Evolutionary conservation across 2,329 filamentous ascomycete species (phyloP).

Genomic region (Kalaharituber pfeilii): DNA sequence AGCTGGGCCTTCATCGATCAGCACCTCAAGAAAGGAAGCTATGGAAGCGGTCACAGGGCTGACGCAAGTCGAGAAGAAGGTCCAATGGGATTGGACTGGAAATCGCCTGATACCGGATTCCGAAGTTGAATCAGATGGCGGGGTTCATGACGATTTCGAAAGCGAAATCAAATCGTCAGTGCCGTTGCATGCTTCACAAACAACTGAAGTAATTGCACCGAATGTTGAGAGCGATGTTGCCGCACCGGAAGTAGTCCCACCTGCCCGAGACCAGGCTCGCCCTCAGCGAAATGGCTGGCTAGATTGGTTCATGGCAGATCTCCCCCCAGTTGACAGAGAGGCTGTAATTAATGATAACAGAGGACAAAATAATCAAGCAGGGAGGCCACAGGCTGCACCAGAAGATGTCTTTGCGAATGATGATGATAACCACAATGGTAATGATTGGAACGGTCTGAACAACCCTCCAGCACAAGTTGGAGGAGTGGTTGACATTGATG

Average conservation of each 20-base stretch:
- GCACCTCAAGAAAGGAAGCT: no score
- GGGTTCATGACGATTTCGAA: no score
- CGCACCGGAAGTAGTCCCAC: not conserved
- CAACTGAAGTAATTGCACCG: not conserved
- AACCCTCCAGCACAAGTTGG: not conserved
- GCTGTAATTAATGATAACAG: not conserved
- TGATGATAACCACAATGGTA: slow-evolving; percentile 6
- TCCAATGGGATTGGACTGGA: no score
- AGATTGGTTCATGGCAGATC: not conserved
- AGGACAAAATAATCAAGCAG: not conserved
- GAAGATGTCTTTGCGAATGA: not conserved
- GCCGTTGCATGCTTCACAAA: no score
- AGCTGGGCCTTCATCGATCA: no score
- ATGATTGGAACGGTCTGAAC: not conserved
- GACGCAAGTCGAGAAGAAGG: no score
- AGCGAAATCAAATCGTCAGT: no score
- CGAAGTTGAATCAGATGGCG: no score
- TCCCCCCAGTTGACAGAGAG: not conserved
- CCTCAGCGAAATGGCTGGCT: not conserved
- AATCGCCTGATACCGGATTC: no score
- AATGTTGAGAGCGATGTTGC: not conserved
- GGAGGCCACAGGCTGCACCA: not conserved
- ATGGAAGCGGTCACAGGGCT: no score
- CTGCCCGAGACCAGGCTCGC: not conserved
- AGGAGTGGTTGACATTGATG: not conserved